Evolutionary conservation across 768 basidiomycete genomes (phyloP), one percentile per base, ranked within the genome.

Genomic region (Lactarius deliciosus): DNA sequence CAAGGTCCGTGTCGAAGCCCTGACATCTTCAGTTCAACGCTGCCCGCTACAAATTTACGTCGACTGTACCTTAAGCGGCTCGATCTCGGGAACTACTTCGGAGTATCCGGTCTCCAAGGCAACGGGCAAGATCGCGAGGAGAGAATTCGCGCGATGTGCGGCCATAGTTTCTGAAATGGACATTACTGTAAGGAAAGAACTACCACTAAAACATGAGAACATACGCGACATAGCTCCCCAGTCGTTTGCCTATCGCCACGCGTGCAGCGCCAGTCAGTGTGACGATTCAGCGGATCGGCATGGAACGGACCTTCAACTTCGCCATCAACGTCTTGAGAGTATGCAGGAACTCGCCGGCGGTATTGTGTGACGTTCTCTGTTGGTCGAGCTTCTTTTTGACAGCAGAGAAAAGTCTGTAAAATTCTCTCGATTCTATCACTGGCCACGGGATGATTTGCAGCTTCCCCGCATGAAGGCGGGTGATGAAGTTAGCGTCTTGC

Each of bases 241-340:
- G 65, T 88, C 87, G 43, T 87, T 86, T 2, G 84, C 80, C 86
- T 86, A 60, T 53, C 15, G 9, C 8, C 57, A 18, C 38, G 2
- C 4, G 16, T 10, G 45, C 16, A 34, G 15, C 30, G 11, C 11
- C 15, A 4, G 13, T 45, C 15, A 54, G 64, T 9, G 18, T 15
- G 25, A 7, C 20, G 9, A 28, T 3, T 28, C 20, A 47, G 30
- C 10, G 1, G 16, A 6, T 9, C 54, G 43, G 16, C 11, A 10
- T 18, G 2, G 25, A 25, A 47, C 64, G 22, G 47, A 85, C 86
- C 80, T 88, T 88, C 53, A 88, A 71, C 64, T 88, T 88, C 5
- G 86, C 86, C 86, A 88, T 88, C 50, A 88, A 69, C 0, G 85
- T 85, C 73, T 88, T 88, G 73, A 88, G 74, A 1, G 81, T 77